Evolutionary conservation across 2,329 filamentous ascomycete genomes (phyloP).

Genomic region (Phialophora macrospora): DNA sequence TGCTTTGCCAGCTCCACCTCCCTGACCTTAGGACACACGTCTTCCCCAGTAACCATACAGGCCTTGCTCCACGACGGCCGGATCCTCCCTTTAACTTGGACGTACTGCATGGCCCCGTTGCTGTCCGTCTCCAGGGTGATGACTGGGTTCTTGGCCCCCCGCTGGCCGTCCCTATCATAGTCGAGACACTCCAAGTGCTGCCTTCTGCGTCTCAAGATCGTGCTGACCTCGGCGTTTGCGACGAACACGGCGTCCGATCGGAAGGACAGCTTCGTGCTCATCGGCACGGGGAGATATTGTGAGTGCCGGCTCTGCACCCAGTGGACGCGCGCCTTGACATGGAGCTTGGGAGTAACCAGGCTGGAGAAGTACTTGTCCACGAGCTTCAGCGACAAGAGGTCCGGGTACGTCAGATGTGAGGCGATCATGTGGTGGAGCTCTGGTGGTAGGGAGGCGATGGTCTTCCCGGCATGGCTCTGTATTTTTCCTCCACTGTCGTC

Average conservation of each 20-base stretch:
- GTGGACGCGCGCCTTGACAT: slow-evolving; percentile 19
- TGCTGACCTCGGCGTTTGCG: slow-evolving; percentile 29
- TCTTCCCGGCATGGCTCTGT: slow-evolving; percentile 28
- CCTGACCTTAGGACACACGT: not conserved
- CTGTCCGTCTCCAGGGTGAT: not conserved
- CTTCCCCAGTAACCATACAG: slow-evolving; percentile 8
- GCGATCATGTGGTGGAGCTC: slow-evolving; percentile 43
- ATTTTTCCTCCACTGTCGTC: not conserved
- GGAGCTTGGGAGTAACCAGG: slow-evolving; percentile 13
- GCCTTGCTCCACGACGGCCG: slow-evolving; percentile 2
- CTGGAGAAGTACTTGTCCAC: slow-evolving; percentile 40
- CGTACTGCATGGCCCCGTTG: not conserved
- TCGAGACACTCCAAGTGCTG: slow-evolving; percentile 31
- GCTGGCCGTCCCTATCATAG: not conserved
- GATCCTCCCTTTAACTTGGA: not conserved
- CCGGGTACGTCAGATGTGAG: slow-evolving; percentile 40
- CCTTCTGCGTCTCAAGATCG: slow-evolving; percentile 26
- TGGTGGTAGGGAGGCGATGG: slow-evolving; percentile 52
- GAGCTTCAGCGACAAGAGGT: slow-evolving; percentile 39
- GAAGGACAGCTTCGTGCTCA: slow-evolving; percentile 20
- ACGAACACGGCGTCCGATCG: slow-evolving; percentile 33
- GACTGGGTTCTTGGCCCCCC: not conserved
- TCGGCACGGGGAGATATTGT: slow-evolving; percentile 24
- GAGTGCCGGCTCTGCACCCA: slow-evolving; percentile 25
- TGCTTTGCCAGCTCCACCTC: not conserved